phyloP scores from a whole-genome alignment of 1,139 yeast species.

The Yamadazyma diddensiae region DNA sequence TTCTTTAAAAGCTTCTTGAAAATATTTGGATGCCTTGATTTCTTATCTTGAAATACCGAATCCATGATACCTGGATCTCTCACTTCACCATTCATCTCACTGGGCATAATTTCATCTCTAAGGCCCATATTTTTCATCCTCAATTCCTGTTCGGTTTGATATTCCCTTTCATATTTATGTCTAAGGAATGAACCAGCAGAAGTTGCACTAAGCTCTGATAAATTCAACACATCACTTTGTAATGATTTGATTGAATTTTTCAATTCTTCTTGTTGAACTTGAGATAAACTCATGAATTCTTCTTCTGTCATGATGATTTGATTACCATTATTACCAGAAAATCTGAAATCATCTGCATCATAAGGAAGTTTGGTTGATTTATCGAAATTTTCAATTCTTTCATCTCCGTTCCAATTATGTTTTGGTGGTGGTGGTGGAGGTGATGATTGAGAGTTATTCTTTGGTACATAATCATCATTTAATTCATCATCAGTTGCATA shows the following conservation, averaged over 20 bases:
- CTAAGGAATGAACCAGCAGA: conserved; percentile 84
- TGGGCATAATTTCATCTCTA: conserved; percentile 14
- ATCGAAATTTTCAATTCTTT: not conserved
- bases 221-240: conserved; percentile 47
- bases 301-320: conserved; percentile 24
- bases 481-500: conserved; percentile 27
- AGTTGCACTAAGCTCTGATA: conserved; percentile 77
- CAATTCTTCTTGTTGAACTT: conserved; percentile 37
- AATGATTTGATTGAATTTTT: conserved; percentile 42
- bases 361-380: conserved; percentile 23
- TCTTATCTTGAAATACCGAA: conserved; percentile 45
- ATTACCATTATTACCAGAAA: conserved; percentile 23
- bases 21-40: conserved; percentile 48
- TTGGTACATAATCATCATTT: conserved; percentile 16
- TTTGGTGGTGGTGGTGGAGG: conserved; percentile 52
- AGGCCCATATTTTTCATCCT: conserved; percentile 21
- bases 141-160: conserved; percentile 19
- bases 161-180: conserved; percentile 55
- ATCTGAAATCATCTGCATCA: conserved; percentile 39
- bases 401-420: conserved; percentile 16
- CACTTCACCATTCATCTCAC: conserved; percentile 16
- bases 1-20: conserved; percentile 50
- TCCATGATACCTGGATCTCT: conserved; percentile 34
- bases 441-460: conserved; percentile 8
- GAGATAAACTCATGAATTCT: conserved; percentile 29